phyloP scores from a whole-genome alignment of 495 filamentous ascomycete genomes.

The Penicillium silybi region DNA sequence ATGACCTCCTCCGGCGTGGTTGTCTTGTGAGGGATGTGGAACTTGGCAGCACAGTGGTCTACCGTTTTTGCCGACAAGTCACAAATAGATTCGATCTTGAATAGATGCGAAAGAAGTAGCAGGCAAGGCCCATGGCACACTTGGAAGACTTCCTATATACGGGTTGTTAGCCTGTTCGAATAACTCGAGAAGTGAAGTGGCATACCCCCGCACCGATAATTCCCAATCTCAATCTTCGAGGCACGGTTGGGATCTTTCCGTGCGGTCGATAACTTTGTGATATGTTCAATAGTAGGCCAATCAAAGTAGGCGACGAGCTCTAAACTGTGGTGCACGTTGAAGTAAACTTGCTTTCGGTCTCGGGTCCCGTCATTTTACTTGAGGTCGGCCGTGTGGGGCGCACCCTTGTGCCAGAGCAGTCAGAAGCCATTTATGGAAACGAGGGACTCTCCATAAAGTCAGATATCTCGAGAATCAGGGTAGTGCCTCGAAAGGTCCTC shows the following conservation, averaged over 20 bases:
- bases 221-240: conserved; percentile 22
- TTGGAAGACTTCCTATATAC: conserved; percentile 38
- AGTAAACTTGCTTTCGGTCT: background rate
- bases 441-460: background rate
- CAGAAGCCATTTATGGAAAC: background rate
- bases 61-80: conserved; percentile 34
- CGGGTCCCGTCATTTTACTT: background rate
- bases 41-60: conserved; percentile 25
- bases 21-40: conserved; percentile 18
- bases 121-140: conserved; percentile 45
- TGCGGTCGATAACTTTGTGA: background rate
- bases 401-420: background rate
- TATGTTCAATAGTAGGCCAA: background rate
- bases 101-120: conserved; percentile 32
- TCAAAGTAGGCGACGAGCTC: background rate
- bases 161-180: background rate
- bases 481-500: background rate
- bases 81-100: conserved; percentile 35
- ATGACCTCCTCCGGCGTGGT: conserved; percentile 25
- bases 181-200: background rate
- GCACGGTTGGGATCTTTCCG: background rate
- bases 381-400: background rate
- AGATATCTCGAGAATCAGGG: background rate
- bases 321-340: background rate
- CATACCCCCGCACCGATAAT: conserved; percentile 38